These are phyloP conservation scores for Microbotryum intermedium DNA, from an alignment of 1,284 basidiomycete species.

Conservation along the genomic window DNA sequence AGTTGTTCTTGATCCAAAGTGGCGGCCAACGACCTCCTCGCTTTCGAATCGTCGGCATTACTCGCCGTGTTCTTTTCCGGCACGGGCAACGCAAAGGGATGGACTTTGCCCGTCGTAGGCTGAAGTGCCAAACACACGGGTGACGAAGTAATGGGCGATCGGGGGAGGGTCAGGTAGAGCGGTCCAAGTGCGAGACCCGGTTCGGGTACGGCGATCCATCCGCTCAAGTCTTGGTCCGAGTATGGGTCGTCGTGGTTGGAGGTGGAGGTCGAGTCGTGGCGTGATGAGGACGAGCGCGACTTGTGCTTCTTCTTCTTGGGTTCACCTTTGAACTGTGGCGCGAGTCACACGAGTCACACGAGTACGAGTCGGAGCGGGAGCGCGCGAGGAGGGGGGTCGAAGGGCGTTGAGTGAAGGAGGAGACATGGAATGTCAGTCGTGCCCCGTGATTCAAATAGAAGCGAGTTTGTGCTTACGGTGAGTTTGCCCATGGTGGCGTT, in stretches of 20 bases:
- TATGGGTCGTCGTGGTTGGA: slow-evolving; percentile 18
- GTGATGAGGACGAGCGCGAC: slow-evolving; percentile 40
- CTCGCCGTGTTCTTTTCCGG: slow-evolving; percentile 41
- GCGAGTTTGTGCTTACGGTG: too few relatives aligned
- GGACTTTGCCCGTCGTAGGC: slow-evolving; percentile 54
- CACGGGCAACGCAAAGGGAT: slow-evolving; percentile 51
- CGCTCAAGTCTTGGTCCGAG: slow-evolving; percentile 32
- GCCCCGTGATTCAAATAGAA: too few relatives aligned
- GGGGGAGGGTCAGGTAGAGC: slow-evolving; percentile 68
- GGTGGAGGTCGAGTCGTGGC: slow-evolving; percentile 49
- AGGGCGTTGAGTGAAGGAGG: too few relatives aligned
- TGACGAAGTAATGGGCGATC: slow-evolving; percentile 48
- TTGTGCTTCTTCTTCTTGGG: slow-evolving; percentile 53
- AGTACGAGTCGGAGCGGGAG: too few relatives aligned
- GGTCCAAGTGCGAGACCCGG: slow-evolving; percentile 68
- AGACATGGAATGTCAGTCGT: too few relatives aligned
- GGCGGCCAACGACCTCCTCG: slow-evolving; percentile 20
- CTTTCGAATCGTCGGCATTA: slow-evolving; percentile 47
- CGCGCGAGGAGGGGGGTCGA: too few relatives aligned
- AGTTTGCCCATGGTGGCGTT: too few relatives aligned
- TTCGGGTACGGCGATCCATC: slow-evolving; percentile 66
- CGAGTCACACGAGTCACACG: too few relatives aligned
- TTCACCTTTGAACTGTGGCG: slow-evolving; percentile 72
- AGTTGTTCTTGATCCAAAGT: slow-evolving; percentile 21
- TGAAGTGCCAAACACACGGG: slow-evolving; percentile 68